phyloP scores from a whole-genome alignment of 2,329 filamentous ascomycete genomes.

The Aspergillus neotritici region DNA sequence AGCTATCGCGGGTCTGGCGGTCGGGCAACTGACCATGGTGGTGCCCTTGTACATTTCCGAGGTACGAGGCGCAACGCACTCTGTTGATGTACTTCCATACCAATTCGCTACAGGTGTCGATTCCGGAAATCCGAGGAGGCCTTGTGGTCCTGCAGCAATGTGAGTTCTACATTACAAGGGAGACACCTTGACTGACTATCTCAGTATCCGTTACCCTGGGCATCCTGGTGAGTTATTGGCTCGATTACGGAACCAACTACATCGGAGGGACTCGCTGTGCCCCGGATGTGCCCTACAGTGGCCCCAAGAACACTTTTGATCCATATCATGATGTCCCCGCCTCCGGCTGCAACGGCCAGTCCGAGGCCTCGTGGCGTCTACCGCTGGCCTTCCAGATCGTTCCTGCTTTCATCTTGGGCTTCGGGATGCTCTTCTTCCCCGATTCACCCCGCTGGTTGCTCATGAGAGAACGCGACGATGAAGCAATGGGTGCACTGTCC shows the following conservation, averaged over 20 bases:
- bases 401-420: constrained; percentile 34
- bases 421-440: constrained; percentile 47
- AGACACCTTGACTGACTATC: background rate
- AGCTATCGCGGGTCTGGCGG: constrained; percentile 42
- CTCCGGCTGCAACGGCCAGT: constrained; percentile 46
- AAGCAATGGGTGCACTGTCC: constrained; percentile 43
- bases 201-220: constrained; percentile 42
- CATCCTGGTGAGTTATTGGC: constrained; percentile 36
- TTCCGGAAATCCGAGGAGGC: constrained; percentile 34
- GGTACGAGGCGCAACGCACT: constrained; percentile 13
- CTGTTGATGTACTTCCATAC: too few species aligned
- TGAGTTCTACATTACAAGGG: constrained; percentile 10
- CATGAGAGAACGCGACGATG: constrained; percentile 45
- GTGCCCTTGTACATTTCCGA: constrained; percentile 52
- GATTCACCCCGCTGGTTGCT: constrained; percentile 54
- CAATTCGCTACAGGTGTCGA: constrained; percentile 35
- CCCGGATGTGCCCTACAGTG: constrained; percentile 44
- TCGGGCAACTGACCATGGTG: constrained; percentile 43
- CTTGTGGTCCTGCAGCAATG: constrained; percentile 37
- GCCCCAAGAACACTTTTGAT: constrained; percentile 40
- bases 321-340: constrained; percentile 39
- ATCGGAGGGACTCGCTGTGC: constrained; percentile 45
- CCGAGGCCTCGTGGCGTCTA: constrained; percentile 45
- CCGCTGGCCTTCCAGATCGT: constrained; percentile 45
- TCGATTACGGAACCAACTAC: constrained; percentile 43